Percentiles rank a stretch among this genome's conserved stretches.
These are phyloP conservation scores for Nicotiana sylvestris DNA, from an alignment of 257 asterid species.

Conservation along the genomic window DNA sequence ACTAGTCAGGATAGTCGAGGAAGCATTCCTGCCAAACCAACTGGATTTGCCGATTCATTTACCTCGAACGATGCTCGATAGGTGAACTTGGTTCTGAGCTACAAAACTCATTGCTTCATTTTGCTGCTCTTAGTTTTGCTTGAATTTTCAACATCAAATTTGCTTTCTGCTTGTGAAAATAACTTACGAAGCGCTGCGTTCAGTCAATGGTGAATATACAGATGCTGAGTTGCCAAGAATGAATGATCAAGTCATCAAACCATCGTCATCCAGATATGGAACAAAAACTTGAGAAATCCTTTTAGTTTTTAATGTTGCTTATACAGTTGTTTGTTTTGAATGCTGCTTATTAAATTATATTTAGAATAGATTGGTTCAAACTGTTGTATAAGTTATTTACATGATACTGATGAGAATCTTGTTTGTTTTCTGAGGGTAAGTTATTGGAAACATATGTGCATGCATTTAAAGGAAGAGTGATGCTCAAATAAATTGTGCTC, in stretches of 20 bases:
- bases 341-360: neutral
- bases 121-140: neutral
- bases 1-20: conserved; percentile 58
- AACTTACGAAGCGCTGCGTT: neutral
- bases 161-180: neutral
- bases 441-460: neutral
- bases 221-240: neutral
- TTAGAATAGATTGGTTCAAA: neutral
- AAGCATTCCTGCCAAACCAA: conserved; percentile 58
- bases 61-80: conserved; percentile 66
- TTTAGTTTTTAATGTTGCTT: neutral
- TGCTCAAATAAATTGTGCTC: neutral
- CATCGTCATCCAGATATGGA: neutral
- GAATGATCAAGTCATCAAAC: neutral
- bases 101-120: neutral
- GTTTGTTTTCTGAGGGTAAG: neutral
- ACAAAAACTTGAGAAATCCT: neutral
- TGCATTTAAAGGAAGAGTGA: neutral
- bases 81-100: conserved; percentile 6
- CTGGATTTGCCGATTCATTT: conserved; percentile 56
- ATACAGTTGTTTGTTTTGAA: neutral
- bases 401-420: neutral
- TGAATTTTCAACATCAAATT: neutral
- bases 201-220: neutral
- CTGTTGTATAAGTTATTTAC: neutral